These are phyloP conservation scores for Piloderma croceum DNA, from an alignment of 768 basidiomycete genomes.

Conservation along the genomic window DNA sequence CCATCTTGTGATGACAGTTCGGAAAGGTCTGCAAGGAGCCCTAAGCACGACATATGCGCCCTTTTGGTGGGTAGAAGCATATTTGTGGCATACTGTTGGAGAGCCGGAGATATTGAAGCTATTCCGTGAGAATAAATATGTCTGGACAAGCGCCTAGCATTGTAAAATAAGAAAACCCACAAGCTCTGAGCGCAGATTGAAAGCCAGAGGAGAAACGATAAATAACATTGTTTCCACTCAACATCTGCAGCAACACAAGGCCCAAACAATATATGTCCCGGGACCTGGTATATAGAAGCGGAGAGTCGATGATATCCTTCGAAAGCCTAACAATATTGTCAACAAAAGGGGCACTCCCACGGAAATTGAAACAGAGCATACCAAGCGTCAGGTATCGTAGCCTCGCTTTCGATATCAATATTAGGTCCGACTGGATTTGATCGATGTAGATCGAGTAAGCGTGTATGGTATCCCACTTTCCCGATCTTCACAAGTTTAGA, in stretches of 20 bases:
- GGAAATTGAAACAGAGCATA: conserved; percentile 6
- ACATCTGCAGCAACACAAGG: conserved; percentile 78
- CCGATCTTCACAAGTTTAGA: conserved; percentile 70
- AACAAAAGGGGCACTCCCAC: too few species aligned
- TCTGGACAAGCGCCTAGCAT: background rate
- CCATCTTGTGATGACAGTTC: conserved; percentile 6
- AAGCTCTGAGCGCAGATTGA: conserved; percentile 49
- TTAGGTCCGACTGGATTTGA: conserved; percentile 64
- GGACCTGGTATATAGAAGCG: conserved; percentile 61
- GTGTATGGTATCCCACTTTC: conserved; percentile 65
- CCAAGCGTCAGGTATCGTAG: conserved; percentile 26
- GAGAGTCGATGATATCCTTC: conserved; percentile 73
- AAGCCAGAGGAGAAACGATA: conserved; percentile 49
- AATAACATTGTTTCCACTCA: conserved; percentile 69
- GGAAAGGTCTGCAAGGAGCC: conserved; percentile 36
- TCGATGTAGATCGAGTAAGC: conserved; percentile 72
- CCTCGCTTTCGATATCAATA: conserved; percentile 12
- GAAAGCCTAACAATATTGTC: conserved; percentile 48
- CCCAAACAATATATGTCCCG: conserved; percentile 83
- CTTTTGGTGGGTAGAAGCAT: conserved; percentile 61
- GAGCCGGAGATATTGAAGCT: conserved; percentile 50
- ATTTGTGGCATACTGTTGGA: conserved; percentile 46
- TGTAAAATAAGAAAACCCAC: conserved; percentile 31
- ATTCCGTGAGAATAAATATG: too few species aligned
- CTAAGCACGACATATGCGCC: conserved; percentile 49